Percentiles rank a stretch among this genome's conserved stretches.
phyloP scores from a whole-genome alignment of 306 rosid species.

The Prunus davidiana region DNA sequence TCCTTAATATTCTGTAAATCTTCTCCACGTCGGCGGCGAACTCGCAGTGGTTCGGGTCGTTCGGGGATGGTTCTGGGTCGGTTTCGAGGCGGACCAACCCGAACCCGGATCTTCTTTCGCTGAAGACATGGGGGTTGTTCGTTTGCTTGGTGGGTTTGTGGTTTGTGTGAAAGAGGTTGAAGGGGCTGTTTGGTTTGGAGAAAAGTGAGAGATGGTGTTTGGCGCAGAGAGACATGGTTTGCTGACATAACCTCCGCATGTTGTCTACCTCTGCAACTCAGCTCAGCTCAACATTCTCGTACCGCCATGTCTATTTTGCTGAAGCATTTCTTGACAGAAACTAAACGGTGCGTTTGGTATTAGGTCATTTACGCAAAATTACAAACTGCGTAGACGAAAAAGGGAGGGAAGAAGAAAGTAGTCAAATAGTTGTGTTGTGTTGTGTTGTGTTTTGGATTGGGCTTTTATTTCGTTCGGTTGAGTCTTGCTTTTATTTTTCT shows the following conservation, averaged over 20 bases:
- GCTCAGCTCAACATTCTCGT: neutral
- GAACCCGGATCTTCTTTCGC: slow-evolving; percentile 20
- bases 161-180: slow-evolving; percentile 5
- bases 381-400: no score
- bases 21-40: slow-evolving; percentile 73
- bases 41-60: slow-evolving; percentile 39
- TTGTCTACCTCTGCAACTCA: neutral
- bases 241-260: slow-evolving; percentile 42
- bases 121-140: neutral
- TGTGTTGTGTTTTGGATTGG: no score
- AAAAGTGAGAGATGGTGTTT: slow-evolving; percentile 16
- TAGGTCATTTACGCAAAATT: neutral
- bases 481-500: no score
- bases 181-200: slow-evolving; percentile 17
- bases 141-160: slow-evolving; percentile 2
- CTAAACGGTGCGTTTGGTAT: neutral
- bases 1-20: slow-evolving; percentile 59
- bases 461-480: no score
- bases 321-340: neutral
- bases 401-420: no score
- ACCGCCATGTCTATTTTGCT: neutral
- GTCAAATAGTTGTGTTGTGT: no score
- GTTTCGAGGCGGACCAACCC: slow-evolving; percentile 43
- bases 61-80: slow-evolving; percentile 2
- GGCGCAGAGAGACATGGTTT: slow-evolving; percentile 20